These are phyloP conservation scores for Penicillium herquei DNA, from an alignment of 495 filamentous ascomycete species.

Conservation along the genomic window DNA sequence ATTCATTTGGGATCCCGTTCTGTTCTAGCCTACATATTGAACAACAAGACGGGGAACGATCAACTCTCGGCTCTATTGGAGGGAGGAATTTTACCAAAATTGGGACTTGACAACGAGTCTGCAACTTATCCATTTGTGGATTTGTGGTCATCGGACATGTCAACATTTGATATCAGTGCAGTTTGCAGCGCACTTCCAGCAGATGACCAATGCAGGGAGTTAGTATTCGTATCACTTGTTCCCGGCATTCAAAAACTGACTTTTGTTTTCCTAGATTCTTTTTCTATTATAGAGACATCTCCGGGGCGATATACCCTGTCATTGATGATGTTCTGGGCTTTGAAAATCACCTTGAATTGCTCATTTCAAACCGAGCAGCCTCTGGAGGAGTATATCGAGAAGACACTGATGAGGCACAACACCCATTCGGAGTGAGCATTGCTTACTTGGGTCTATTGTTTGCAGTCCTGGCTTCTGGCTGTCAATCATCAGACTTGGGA, in stretches of 20 bases:
- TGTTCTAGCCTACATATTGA: conserved; percentile 57
- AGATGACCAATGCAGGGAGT: conserved; percentile 65
- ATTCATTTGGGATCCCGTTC: conserved; percentile 60
- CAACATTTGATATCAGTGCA: conserved; percentile 64
- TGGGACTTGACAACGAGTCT: conserved; percentile 77
- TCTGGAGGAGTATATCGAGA: conserved; percentile 43
- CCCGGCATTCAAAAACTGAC: too few relatives aligned
- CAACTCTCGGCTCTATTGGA: conserved; percentile 65
- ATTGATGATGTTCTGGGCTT: conserved; percentile 70
- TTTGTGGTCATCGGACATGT: conserved; percentile 64
- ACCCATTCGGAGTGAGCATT: conserved; percentile 59
- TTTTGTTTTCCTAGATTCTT: conserved; percentile 54
- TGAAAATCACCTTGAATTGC: conserved; percentile 64
- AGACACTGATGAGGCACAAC: conserved; percentile 34
- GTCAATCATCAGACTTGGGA: conserved; percentile 73
- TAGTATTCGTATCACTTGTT: conserved; percentile 21
- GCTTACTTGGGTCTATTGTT: conserved; percentile 71
- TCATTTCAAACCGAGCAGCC: conserved; percentile 61
- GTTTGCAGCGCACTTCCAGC: conserved; percentile 69
- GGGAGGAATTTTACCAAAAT: conserved; percentile 74
- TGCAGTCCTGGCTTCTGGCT: conserved; percentile 74
- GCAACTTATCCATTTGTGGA: conserved; percentile 78
- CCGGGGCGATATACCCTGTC: conserved; percentile 81
- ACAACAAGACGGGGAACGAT: conserved; percentile 64
- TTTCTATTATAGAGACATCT: conserved; percentile 72